Conservation (phyloP, 2,329 filamentous ascomycete species). For the Botrytis pseudocinerea region DNA sequence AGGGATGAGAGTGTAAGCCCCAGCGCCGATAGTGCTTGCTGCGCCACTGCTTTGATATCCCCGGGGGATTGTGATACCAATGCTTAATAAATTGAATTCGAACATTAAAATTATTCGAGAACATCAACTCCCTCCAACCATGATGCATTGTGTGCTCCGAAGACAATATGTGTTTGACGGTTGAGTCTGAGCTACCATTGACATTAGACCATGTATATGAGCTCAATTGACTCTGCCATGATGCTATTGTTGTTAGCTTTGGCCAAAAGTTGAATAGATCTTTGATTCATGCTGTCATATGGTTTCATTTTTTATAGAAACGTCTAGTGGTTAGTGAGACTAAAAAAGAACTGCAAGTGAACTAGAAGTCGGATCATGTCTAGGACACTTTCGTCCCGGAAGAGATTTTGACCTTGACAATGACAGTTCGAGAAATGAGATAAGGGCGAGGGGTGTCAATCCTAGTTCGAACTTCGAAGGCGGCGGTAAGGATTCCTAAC, state of each 20-base stretch:
- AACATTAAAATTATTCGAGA: conserved; percentile 23
- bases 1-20: conserved; percentile 9
- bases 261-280: not conserved
- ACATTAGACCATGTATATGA: not conserved
- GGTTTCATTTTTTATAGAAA: not conserved
- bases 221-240: not conserved
- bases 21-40: conserved; percentile 1
- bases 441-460: not conserved
- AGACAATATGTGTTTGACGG: not conserved
- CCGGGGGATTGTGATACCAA: conserved; percentile 16
- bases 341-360: not conserved
- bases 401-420: not conserved
- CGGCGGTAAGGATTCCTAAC: conserved; percentile 18
- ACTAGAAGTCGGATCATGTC: not conserved
- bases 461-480: not conserved
- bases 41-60: conserved; percentile 15
- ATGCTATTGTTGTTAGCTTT: too few species aligned
- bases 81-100: conserved; percentile 17
- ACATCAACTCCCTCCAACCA: not conserved
- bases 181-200: not conserved
- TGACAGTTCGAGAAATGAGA: conserved; percentile 16
- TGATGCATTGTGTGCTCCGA: not conserved
- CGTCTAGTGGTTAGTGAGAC: not conserved
- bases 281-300: not conserved
- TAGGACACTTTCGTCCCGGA: not conserved